Evolutionary conservation across 1,139 yeast species (phyloP).

Genomic region (Entelexis paramagnoliae): DNA sequence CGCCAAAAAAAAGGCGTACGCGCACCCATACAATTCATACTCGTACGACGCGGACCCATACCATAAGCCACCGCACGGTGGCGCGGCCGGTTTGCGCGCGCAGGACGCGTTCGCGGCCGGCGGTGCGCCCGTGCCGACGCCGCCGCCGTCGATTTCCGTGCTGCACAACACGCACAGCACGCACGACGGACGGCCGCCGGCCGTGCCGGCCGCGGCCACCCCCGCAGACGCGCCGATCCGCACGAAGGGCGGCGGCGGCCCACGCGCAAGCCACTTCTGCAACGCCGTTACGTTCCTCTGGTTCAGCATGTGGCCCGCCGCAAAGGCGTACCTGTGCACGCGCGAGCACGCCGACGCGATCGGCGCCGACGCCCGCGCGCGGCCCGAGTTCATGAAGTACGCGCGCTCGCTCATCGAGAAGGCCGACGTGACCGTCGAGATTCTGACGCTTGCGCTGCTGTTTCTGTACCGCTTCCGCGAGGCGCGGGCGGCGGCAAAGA

Average conservation of each 20-base stretch:
- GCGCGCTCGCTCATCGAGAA: slow-evolving; percentile 28
- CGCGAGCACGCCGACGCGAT: background rate
- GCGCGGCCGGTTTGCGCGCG: too few relatives aligned
- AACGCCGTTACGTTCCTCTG: slow-evolving; percentile 17
- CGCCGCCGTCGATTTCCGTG: background rate
- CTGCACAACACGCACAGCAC: background rate
- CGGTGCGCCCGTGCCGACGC: background rate
- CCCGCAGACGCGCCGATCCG: slow-evolving; percentile 1
- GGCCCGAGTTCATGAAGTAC: slow-evolving; percentile 23
- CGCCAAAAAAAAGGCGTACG: background rate
- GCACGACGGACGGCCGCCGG: background rate
- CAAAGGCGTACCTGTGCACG: background rate
- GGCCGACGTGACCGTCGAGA: slow-evolving; percentile 32
- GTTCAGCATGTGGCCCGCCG: slow-evolving; percentile 14
- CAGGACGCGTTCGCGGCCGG: background rate
- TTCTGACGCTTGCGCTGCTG: slow-evolving; percentile 32
- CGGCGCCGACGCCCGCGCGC: background rate
- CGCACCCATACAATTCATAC: background rate
- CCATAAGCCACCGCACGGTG: background rate
- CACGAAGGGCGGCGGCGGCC: background rate
- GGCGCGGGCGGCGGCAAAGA: slow-evolving; percentile 16
- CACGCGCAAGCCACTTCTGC: slow-evolving; percentile 13
- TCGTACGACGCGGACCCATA: background rate
- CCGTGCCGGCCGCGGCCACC: background rate
- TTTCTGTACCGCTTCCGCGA: slow-evolving; percentile 31